Percentiles rank a stretch among this genome's conserved stretches.
Evolutionary conservation across 148 eudicot species (phyloP).

Genomic region (Vaccinium darrowii): DNA sequence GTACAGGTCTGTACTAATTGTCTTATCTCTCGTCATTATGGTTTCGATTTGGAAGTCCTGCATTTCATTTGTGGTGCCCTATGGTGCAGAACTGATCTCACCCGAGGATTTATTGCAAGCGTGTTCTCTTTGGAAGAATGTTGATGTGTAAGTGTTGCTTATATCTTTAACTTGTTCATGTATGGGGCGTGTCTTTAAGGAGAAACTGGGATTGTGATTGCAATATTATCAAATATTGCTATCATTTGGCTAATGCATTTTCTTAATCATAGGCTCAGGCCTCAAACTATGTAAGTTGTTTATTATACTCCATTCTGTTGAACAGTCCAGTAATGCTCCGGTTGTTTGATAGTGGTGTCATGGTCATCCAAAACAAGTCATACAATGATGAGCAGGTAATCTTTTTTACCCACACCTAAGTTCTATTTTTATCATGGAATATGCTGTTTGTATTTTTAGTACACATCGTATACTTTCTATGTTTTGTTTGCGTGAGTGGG

Average conservation of each 20-base stretch:
- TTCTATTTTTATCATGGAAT: not conserved
- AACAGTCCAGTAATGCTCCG: slow-evolving; percentile 87
- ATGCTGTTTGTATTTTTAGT: not conserved
- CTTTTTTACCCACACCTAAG: not conserved
- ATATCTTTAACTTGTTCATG: not conserved
- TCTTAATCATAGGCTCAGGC: not conserved
- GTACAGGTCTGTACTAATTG: slow-evolving; percentile 62
- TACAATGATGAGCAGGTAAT: slow-evolving; percentile 92
- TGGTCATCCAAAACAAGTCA: slow-evolving; percentile 85
- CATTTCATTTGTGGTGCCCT: slow-evolving; percentile 3
- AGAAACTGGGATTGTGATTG: not conserved
- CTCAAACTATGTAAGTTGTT: slow-evolving; percentile 2
- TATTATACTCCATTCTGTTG: slow-evolving; percentile 16
- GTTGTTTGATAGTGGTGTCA: slow-evolving; percentile 93
- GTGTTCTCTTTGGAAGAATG: slow-evolving; percentile 92
- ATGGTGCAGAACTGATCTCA: slow-evolving; percentile 71
- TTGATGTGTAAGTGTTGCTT: slow-evolving; percentile 69
- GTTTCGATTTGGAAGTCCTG: not conserved
- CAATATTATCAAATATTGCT: not conserved
- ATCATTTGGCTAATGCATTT: not conserved
- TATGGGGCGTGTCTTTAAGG: not conserved
- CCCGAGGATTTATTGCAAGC: slow-evolving; percentile 96
- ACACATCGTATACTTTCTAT: not conserved
- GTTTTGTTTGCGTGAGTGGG: not conserved
- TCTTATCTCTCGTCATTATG: not conserved